Percentiles rank a stretch among this genome's conserved stretches.
phyloP scores from a whole-genome alignment of 2,329 filamentous ascomycete species.

The Fusarium metavorans region DNA sequence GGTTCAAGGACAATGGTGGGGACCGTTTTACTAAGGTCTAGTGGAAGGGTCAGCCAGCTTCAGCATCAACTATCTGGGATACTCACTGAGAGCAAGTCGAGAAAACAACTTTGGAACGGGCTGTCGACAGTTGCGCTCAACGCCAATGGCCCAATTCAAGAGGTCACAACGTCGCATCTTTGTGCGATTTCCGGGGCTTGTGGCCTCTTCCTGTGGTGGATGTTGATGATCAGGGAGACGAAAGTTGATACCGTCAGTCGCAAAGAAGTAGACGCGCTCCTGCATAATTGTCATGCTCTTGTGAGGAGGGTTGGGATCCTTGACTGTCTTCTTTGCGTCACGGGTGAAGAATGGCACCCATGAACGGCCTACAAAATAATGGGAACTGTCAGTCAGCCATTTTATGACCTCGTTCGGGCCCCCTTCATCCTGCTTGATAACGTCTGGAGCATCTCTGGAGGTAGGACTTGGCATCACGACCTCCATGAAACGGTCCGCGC shows the following conservation, averaged over 20 bases:
- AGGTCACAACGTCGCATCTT: constrained; percentile 56
- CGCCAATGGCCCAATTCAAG: constrained; percentile 65
- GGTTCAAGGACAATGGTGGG: constrained; percentile 60
- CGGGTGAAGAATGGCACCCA: constrained; percentile 63
- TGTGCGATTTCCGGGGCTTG: constrained; percentile 37
- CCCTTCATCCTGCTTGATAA: constrained; percentile 48
- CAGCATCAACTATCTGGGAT: background rate
- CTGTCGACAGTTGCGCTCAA: constrained; percentile 58
- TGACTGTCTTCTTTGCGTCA: constrained; percentile 53
- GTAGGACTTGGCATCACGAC: constrained; percentile 61
- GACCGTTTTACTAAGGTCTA: constrained; percentile 64
- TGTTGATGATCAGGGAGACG: constrained; percentile 20
- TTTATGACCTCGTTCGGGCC: constrained; percentile 46
- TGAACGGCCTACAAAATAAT: constrained; percentile 59
- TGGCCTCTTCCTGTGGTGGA: constrained; percentile 43
- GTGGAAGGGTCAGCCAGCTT: constrained; percentile 3
- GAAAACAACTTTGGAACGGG: constrained; percentile 69
- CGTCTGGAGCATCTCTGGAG: constrained; percentile 39
- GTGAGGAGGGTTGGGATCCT: constrained; percentile 42
- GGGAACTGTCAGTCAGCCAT: constrained; percentile 48
- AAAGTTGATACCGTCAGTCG: constrained; percentile 62
- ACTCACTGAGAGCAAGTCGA: constrained; percentile 65
- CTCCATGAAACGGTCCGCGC: constrained; percentile 69
- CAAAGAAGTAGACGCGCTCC: constrained; percentile 66
- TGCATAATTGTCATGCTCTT: constrained; percentile 42